Evolutionary conservation across 2,329 filamentous ascomycete genomes (phyloP).

Genomic region (Alternaria brassicae): DNA sequence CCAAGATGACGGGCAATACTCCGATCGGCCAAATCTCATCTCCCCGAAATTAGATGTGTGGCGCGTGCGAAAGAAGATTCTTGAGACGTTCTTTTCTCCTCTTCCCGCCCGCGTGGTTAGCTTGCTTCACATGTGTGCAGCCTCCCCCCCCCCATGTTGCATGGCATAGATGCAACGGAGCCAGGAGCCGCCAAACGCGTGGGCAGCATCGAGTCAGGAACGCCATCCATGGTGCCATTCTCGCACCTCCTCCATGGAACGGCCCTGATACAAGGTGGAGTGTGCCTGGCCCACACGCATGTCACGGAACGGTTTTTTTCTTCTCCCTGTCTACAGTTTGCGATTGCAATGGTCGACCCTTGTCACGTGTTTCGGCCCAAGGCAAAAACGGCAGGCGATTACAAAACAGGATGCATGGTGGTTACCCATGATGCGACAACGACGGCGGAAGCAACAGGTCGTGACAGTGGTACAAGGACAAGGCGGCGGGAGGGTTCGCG

Average conservation of each 20-base stretch:
- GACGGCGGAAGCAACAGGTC: not conserved
- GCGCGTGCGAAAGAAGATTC: constrained; percentile 11
- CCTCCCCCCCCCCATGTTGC: constrained; percentile 12
- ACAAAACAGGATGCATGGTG: constrained; percentile 6
- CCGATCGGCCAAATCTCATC: constrained; percentile 13
- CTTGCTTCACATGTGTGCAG: constrained; percentile 17
- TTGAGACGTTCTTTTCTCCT: constrained; percentile 19
- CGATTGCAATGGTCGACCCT: constrained; percentile 1
- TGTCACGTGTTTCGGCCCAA: constrained; percentile 21
- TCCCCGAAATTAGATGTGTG: constrained; percentile 21
- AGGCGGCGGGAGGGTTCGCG: not conserved
- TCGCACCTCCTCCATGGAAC: constrained; percentile 25
- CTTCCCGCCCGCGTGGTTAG: constrained; percentile 13
- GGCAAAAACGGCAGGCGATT: constrained; percentile 34
- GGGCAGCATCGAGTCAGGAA: constrained; percentile 8
- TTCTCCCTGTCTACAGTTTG: not conserved
- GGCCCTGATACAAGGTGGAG: constrained; percentile 3
- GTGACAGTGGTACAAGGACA: not conserved
- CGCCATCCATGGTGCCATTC: not conserved
- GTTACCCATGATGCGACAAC: not conserved
- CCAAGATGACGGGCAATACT: not conserved
- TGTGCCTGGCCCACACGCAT: constrained; percentile 20
- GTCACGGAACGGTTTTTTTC: constrained; percentile 20
- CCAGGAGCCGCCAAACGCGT: constrained; percentile 10
- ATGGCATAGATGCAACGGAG: not conserved